phyloP scores from a whole-genome alignment of 202 grass and related monocot genomes.

The Saccharum hybrid region DNA sequence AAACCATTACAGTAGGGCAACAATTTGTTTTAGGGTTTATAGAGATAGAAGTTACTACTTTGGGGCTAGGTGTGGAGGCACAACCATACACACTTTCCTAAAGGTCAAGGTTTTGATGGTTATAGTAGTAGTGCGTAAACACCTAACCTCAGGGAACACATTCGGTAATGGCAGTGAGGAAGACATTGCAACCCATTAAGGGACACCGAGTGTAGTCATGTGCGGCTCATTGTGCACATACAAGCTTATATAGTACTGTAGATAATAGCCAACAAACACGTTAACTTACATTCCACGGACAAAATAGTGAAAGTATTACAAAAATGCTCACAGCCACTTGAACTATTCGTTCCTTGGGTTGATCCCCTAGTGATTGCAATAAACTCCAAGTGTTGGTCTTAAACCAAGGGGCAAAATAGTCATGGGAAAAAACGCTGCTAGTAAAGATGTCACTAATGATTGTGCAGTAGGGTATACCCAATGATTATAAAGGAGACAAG shows the following conservation, averaged over 20 bases:
- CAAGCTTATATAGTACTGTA: neutral
- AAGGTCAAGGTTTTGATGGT: neutral
- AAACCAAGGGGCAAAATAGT: neutral
- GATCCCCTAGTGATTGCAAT: neutral
- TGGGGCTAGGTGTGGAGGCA: neutral
- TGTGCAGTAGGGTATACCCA: neutral
- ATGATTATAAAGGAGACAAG: too few relatives aligned
- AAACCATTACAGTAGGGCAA: neutral
- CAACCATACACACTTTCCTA: neutral
- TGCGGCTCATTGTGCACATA: neutral
- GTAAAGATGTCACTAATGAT: neutral
- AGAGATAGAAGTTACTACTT: neutral
- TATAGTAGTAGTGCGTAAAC: neutral
- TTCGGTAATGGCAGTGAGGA: neutral
- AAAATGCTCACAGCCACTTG: neutral
- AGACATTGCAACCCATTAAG: neutral
- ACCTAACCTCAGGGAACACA: neutral
- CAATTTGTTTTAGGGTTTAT: neutral
- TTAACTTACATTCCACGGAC: neutral
- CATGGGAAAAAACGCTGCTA: neutral
- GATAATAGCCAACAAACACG: neutral
- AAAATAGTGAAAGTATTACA: neutral
- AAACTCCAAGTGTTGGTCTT: neutral
- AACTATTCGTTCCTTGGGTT: neutral
- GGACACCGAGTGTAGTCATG: neutral